Evolutionary conservation across 2,329 filamentous ascomycete species (phyloP), one percentile per base, ranked within the genome.

Genomic region (Sarocladium oryzae): DNA sequence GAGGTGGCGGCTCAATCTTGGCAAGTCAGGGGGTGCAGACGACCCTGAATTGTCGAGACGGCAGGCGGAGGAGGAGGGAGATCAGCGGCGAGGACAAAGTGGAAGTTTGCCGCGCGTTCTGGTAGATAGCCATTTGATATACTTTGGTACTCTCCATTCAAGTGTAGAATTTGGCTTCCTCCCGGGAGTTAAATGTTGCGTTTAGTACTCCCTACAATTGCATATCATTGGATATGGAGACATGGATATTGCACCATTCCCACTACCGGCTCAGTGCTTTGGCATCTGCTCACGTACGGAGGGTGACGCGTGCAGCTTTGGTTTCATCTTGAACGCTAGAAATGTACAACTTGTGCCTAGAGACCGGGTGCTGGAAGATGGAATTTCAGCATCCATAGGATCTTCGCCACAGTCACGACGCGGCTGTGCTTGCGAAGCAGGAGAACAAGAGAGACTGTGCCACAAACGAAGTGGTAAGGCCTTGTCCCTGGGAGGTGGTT

Each of bases 331-430:
- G 21, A 40, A 20, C 21, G 16, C 5, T 20, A 26, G n/a, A 7
- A 8, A 26, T 4, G n/a, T n/a, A n/a, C n/a, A n/a, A n/a, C n/a
- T n/a, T n/a, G n/a, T n/a, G n/a, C n/a, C n/a, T n/a, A n/a, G n/a
- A n/a, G n/a, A n/a, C n/a, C n/a, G n/a, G n/a, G n/a, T n/a, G n/a
- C 26, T 21, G 26, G 28, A 33, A 5, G 13, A 48, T 18, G 26
- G 16, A n/a, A 33, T 48, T 16, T 48, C 28, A 48, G 26, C 9
- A 45, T 28, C 6, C 28, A 24, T 33, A n/a, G 11, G 10, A 32
- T 15, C 24, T 48, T 26, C 43, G 43, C 43, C 43, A 48, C 43
- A 48, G 10, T 33, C 43, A 48, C 24, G 16, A 48, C 43, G 43
- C 28, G 43, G 43, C 43, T 48, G 43, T 48, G 43, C 21, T 48